Conservation (phyloP, 2,329 filamentous ascomycete species). For the Fusarium xyrophilum region DNA sequence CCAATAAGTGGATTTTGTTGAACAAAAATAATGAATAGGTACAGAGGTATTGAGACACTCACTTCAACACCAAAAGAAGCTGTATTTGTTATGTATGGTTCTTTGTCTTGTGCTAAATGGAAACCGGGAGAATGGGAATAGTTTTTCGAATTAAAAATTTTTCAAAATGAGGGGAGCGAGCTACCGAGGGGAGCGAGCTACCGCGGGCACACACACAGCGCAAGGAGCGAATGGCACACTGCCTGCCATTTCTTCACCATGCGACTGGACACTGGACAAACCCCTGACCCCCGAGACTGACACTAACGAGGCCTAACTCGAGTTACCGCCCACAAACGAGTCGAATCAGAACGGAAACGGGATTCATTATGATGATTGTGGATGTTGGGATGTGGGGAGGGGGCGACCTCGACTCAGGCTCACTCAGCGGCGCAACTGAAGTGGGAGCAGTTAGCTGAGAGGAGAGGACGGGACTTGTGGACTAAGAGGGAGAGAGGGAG, state of each 20-base stretch:
- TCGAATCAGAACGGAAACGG: slow-evolving; percentile 13
- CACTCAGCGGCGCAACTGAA: not conserved
- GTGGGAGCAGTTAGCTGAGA: too few species aligned
- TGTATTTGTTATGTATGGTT: slow-evolving; percentile 20
- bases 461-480: not conserved
- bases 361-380: slow-evolving; percentile 6
- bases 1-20: slow-evolving; percentile 26
- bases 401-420: slow-evolving; percentile 1
- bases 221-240: slow-evolving; percentile 32
- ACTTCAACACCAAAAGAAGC: slow-evolving; percentile 22
- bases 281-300: slow-evolving; percentile 9
- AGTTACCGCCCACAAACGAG: slow-evolving; percentile 28
- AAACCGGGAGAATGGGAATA: slow-evolving; percentile 22
- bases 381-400: slow-evolving; percentile 33
- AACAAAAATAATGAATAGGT: not conserved
- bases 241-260: slow-evolving; percentile 14
- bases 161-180: slow-evolving; percentile 41
- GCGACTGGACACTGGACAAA: slow-evolving; percentile 17
- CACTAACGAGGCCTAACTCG: slow-evolving; percentile 9
- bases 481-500: not conserved
- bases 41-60: slow-evolving; percentile 7
- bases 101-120: slow-evolving; percentile 23
- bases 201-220: slow-evolving; percentile 18
- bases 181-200: slow-evolving; percentile 9
- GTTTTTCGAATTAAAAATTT: slow-evolving; percentile 37